phyloP scores from a whole-genome alignment of 371 early-diverging fungal genomes.

The Syncephalastrum racemosum region DNA sequence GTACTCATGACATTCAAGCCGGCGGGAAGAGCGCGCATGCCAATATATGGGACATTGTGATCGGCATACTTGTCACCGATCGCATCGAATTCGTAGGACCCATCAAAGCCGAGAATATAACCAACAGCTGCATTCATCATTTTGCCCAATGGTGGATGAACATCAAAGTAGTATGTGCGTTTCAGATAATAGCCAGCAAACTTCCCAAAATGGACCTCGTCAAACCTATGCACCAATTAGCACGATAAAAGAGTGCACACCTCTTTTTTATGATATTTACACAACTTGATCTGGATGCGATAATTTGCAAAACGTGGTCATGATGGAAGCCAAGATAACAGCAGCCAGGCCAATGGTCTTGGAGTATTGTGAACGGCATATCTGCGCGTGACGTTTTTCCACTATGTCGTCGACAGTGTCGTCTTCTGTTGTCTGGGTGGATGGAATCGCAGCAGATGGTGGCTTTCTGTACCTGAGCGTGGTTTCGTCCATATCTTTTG shows the following conservation, averaged over 20 bases:
- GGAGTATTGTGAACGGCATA: too few relatives aligned
- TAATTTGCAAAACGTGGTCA: conserved; percentile 45
- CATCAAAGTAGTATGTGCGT: conserved; percentile 97
- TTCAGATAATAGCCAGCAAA: conserved; percentile 93
- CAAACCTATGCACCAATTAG: conserved; percentile 36
- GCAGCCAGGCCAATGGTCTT: too few relatives aligned
- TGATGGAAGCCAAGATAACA: too few relatives aligned
- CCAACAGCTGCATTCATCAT: conserved; percentile 86
- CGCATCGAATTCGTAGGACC: conserved; percentile 83
- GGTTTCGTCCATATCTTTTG: too few relatives aligned
- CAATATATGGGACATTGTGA: conserved; percentile 83
- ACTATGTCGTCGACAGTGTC: too few relatives aligned
- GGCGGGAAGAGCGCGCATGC: conserved; percentile 75
- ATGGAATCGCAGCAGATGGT: too few relatives aligned
- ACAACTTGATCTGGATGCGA: conserved; percentile 67
- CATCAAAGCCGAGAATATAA: conserved; percentile 83
- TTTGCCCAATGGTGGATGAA: conserved; percentile 98
- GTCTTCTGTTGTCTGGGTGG: too few relatives aligned
- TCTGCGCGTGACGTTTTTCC: too few relatives aligned
- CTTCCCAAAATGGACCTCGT: conserved; percentile 99
- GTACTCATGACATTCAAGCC: conserved; percentile 73
- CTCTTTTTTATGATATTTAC: conserved; percentile 24
- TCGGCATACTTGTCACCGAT: conserved; percentile 84
- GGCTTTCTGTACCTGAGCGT: too few relatives aligned
- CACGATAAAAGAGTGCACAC: background rate